phyloP scores from a whole-genome alignment of 495 filamentous ascomycete genomes.

The Darksidea phi region DNA sequence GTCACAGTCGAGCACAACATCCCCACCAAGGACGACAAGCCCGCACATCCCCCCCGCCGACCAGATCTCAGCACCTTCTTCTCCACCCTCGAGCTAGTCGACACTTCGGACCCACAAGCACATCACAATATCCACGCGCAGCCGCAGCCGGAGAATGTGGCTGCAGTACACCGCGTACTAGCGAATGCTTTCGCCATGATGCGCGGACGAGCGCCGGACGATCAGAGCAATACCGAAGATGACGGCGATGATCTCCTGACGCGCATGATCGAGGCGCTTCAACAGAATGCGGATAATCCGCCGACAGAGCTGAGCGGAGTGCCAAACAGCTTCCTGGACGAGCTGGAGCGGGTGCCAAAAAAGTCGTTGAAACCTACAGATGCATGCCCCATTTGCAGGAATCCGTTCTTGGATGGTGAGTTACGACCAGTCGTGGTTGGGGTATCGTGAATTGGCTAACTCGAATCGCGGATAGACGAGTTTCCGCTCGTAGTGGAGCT shows the following conservation, averaged over 20 bases:
- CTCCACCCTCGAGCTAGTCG: slow-evolving; percentile 67
- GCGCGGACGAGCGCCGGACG: slow-evolving; percentile 34
- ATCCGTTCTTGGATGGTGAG: slow-evolving; percentile 74
- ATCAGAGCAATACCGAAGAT: slow-evolving; percentile 18
- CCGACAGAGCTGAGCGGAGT: slow-evolving; percentile 71
- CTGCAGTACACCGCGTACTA: slow-evolving; percentile 59
- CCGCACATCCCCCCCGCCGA: slow-evolving; percentile 52
- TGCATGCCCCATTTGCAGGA: slow-evolving; percentile 82
- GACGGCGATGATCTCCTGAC: slow-evolving; percentile 54
- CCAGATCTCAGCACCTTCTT: slow-evolving; percentile 89
- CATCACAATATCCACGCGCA: slow-evolving; percentile 61
- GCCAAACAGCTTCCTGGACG: slow-evolving; percentile 75
- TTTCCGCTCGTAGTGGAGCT: slow-evolving; percentile 84
- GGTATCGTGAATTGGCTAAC: slow-evolving; percentile 3
- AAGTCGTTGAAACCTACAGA: slow-evolving; percentile 64
- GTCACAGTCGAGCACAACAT: slow-evolving; percentile 83
- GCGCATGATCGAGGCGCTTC: slow-evolving; percentile 61
- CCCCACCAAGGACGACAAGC: slow-evolving; percentile 35
- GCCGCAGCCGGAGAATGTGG: slow-evolving; percentile 70
- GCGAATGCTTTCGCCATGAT: slow-evolving; percentile 58
- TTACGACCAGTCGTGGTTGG: slow-evolving; percentile 20
- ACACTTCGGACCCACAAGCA: slow-evolving; percentile 48
- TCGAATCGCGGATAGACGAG: slow-evolving; percentile 45
- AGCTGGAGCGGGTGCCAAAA: slow-evolving; percentile 76
- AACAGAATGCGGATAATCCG: slow-evolving; percentile 62